Conservation (phyloP, 2,329 filamentous ascomycete species). For the Pseudogymnoascus sp. region DNA sequence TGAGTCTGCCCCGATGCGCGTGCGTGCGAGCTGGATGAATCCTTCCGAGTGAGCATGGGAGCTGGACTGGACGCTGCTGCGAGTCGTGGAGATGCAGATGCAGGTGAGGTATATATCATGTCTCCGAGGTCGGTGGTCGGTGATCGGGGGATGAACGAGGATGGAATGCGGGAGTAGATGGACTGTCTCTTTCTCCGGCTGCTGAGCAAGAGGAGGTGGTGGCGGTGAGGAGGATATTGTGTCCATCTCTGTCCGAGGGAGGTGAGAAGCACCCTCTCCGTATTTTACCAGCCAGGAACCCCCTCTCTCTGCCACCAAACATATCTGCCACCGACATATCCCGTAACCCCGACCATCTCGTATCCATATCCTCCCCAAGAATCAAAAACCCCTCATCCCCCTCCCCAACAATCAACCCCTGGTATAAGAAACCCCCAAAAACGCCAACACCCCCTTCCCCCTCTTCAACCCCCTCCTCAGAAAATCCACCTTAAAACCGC, state of each 20-base stretch:
- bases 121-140: no score
- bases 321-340: not conserved
- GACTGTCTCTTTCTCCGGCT: not conserved
- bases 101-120: no score
- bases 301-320: not conserved
- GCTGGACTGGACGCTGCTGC: no score
- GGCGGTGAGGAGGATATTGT: not conserved
- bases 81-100: no score
- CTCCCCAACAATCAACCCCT: not conserved
- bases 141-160: no score
- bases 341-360: not conserved
- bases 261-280: not conserved
- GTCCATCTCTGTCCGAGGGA: not conserved
- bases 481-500: slow-evolving; percentile 25
- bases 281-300: not conserved
- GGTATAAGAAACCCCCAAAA: not conserved
- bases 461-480: slow-evolving; percentile 8
- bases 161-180: not conserved
- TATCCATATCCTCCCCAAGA: not conserved
- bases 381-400: not conserved
- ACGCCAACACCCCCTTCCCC: not conserved
- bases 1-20: no score
- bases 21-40: no score
- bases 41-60: no score
- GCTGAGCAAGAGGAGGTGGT: not conserved